Conservation (phyloP, 306 rosid genomes). For the Oxytropis ochrocephala region DNA sequence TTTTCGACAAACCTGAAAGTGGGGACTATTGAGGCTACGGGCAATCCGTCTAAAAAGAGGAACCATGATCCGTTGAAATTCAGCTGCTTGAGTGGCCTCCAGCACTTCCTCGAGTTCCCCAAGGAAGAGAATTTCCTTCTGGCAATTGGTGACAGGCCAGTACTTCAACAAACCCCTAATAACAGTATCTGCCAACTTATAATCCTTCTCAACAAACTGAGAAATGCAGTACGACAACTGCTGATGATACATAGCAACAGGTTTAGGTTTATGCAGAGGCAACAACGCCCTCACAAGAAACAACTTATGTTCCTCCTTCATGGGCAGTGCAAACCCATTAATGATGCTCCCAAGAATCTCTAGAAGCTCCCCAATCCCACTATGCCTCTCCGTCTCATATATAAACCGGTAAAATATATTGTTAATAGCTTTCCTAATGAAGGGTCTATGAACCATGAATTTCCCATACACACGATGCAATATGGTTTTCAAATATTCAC, state of each 20-base stretch:
- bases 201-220: conserved; percentile 96
- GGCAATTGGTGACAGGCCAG: conserved; percentile 89
- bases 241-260: conserved; percentile 66
- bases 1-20: conserved; percentile 73
- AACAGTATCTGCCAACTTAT: conserved; percentile 81
- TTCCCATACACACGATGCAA: conserved; percentile 91
- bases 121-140: conserved; percentile 89
- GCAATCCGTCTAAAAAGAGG: conserved; percentile 87
- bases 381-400: conserved; percentile 84
- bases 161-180: conserved; percentile 86
- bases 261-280: conserved; percentile 92
- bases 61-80: conserved; percentile 93
- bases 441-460: conserved; percentile 96
- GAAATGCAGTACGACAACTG: conserved; percentile 87
- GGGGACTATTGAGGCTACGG: conserved; percentile 82
- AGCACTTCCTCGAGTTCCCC: conserved; percentile 97
- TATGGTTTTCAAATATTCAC: conserved; percentile 87
- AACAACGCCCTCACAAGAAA: conserved; percentile 87
- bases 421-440: conserved; percentile 83
- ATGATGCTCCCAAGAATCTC: conserved; percentile 99
- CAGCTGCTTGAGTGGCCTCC: conserved; percentile 89
- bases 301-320: conserved; percentile 97
- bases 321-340: conserved; percentile 91
- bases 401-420: conserved; percentile 86
- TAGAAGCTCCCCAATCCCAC: conserved; percentile 88